Conservation (phyloP, 202 grass and related monocot genomes). For the Dendrocalamus latiflorus region DNA sequence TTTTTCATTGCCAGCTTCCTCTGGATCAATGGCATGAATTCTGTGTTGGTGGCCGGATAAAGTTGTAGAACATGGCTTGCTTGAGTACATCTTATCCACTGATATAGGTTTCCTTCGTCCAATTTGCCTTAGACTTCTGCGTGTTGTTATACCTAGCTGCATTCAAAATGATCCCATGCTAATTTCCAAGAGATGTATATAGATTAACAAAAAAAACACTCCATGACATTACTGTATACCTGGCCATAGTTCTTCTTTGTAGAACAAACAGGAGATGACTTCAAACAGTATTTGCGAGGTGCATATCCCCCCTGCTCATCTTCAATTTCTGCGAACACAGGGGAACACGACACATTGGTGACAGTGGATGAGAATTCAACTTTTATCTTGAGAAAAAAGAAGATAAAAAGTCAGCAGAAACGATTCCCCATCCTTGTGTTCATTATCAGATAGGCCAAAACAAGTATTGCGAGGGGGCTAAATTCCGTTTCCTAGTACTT, state of each 20-base stretch:
- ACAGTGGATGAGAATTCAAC: not conserved
- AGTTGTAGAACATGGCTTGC: conserved; percentile 13
- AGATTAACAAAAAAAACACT: not conserved
- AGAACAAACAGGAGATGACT: not conserved
- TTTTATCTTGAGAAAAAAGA: not conserved
- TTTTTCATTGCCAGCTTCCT: conserved; percentile 21
- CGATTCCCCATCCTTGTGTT: not conserved
- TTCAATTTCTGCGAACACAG: not conserved
- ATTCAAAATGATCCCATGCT: conserved; percentile 8
- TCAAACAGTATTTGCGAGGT: not conserved
- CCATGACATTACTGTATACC: not conserved
- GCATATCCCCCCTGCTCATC: not conserved
- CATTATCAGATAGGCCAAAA: not conserved
- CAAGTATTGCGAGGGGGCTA: not conserved
- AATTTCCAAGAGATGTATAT: not conserved
- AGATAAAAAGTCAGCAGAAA: not conserved
- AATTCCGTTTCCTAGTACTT: no score
- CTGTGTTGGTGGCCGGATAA: not conserved
- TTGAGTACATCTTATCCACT: conserved; percentile 34
- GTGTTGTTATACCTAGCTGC: conserved; percentile 8
- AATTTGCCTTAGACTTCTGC: not conserved
- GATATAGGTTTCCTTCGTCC: conserved; percentile 16
- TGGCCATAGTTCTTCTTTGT: conserved; percentile 6
- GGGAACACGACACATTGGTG: not conserved
- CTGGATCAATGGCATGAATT: conserved; percentile 16